Percentiles rank a stretch among this genome's conserved stretches.
Conservation (phyloP, 805 yeast genomes). For the Ogataea ganodermae region DNA sequence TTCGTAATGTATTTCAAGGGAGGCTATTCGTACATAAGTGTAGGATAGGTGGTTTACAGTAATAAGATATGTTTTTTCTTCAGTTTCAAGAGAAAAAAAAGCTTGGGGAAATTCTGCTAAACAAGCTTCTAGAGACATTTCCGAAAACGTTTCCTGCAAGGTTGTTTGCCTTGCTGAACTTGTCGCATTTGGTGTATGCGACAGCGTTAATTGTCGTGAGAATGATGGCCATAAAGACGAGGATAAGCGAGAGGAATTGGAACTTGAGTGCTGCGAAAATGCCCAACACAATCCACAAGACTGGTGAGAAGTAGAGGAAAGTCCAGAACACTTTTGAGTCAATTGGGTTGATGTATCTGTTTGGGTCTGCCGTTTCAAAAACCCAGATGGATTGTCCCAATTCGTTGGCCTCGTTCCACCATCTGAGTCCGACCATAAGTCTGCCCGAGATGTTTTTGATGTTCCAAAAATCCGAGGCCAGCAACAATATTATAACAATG, state of each 20-base stretch:
- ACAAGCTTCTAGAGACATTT: conserved; percentile 44
- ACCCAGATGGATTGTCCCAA: conserved; percentile 80
- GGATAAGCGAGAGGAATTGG: conserved; percentile 63
- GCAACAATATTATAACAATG: conserved; percentile 70
- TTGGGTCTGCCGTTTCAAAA: conserved; percentile 80
- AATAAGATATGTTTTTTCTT: not conserved
- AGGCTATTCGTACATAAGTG: not conserved
- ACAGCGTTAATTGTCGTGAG: conserved; percentile 80
- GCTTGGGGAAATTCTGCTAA: conserved; percentile 44
- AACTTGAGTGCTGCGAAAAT: conserved; percentile 77
- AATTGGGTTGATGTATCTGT: conserved; percentile 77
- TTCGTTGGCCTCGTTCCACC: conserved; percentile 91
- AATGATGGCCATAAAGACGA: conserved; percentile 67
- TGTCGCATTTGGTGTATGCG: conserved; percentile 91
- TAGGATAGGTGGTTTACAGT: conserved; percentile 3
- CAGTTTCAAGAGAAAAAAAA: conserved; percentile 12
- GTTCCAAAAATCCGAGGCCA: conserved; percentile 93
- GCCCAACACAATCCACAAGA: conserved; percentile 72
- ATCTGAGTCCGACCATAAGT: conserved; percentile 83
- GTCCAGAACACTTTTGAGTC: conserved; percentile 91
- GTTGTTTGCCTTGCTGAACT: conserved; percentile 80
- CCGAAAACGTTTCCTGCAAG: conserved; percentile 61
- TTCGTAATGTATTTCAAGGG: not conserved
- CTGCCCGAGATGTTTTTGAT: conserved; percentile 90
- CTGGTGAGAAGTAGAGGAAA: conserved; percentile 73